Evolutionary conservation across 2,329 filamentous ascomycete species (phyloP).

Genomic region (Alternaria longipes): DNA sequence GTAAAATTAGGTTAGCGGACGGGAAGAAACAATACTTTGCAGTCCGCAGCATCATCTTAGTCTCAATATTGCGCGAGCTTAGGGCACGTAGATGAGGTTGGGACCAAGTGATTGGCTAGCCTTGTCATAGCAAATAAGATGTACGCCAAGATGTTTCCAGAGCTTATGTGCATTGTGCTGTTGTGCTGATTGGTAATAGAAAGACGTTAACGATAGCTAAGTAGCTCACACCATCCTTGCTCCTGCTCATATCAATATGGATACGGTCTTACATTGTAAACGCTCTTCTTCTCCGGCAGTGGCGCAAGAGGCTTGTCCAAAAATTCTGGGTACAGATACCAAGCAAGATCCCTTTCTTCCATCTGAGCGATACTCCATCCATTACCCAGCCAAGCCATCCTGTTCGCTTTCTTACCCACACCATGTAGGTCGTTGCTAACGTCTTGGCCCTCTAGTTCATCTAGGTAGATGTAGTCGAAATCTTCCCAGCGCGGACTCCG

Average conservation of each 20-base stretch:
- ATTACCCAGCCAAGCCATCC: constrained; percentile 47
- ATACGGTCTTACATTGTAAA: constrained; percentile 48
- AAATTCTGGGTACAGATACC: constrained; percentile 55
- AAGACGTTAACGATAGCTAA: not conserved
- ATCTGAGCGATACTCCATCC: constrained; percentile 39
- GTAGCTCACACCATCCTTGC: not conserved
- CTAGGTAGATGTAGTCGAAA: constrained; percentile 42
- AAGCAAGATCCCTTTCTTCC: constrained; percentile 51
- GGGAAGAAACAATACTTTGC: not conserved
- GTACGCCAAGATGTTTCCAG: not conserved
- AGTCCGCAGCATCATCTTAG: not conserved
- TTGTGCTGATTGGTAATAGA: not conserved
- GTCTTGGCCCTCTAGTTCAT: constrained; percentile 24
- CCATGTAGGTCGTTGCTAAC: constrained; percentile 14
- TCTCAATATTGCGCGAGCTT: not conserved
- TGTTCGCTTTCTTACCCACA: constrained; percentile 34
- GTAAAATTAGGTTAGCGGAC: not conserved
- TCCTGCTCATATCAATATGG: constrained; percentile 37
- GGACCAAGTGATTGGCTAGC: not conserved
- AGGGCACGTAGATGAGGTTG: not conserved
- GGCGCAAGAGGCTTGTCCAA: constrained; percentile 46
- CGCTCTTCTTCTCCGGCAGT: constrained; percentile 52
- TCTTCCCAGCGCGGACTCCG: constrained; percentile 49
- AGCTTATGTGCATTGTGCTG: not conserved
- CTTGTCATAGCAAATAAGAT: not conserved